These are phyloP conservation scores for Cladorrhinum samala DNA, from an alignment of 495 filamentous ascomycete species.

Conservation along the genomic window DNA sequence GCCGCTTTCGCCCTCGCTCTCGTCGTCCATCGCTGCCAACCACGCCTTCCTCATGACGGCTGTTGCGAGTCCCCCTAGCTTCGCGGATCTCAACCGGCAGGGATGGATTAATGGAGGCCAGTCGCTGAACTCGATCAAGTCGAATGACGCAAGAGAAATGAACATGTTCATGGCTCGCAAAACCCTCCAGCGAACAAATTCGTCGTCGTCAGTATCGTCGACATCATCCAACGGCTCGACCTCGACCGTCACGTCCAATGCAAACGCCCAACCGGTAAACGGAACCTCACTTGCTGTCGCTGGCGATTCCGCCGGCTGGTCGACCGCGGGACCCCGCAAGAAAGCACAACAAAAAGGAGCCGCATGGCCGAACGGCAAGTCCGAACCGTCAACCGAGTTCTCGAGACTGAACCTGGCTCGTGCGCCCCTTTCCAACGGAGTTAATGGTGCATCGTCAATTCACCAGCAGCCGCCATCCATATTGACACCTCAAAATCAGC, in stretches of 20 bases:
- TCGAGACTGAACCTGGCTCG: constrained; percentile 36
- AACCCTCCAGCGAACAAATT: constrained; percentile 76
- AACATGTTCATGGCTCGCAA: constrained; percentile 81
- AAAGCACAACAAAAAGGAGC: constrained; percentile 51
- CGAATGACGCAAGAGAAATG: constrained; percentile 72
- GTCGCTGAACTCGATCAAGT: constrained; percentile 71
- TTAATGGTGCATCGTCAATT: constrained; percentile 61
- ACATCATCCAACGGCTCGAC: constrained; percentile 58
- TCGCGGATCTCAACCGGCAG: constrained; percentile 60
- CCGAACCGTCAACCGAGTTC: constrained; percentile 39
- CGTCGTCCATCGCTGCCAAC: too few relatives aligned
- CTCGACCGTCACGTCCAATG: constrained; percentile 46
- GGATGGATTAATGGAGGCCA: constrained; percentile 72
- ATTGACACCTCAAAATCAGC: constrained; percentile 46
- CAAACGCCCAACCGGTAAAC: constrained; percentile 16
- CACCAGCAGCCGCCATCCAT: constrained; percentile 64
- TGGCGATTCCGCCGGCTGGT: constrained; percentile 42
- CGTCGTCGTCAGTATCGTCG: constrained; percentile 76
- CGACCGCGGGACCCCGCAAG: constrained; percentile 56
- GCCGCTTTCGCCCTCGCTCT: too few relatives aligned
- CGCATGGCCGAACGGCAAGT: constrained; percentile 59
- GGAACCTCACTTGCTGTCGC: constrained; percentile 25
- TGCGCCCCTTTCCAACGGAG: constrained; percentile 43
- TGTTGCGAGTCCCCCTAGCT: constrained; percentile 87
- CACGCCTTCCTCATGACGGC: constrained; percentile 71